Evolutionary conservation across 768 basidiomycete species (phyloP).

Genomic region (Sistotremastrum suecicum): DNA sequence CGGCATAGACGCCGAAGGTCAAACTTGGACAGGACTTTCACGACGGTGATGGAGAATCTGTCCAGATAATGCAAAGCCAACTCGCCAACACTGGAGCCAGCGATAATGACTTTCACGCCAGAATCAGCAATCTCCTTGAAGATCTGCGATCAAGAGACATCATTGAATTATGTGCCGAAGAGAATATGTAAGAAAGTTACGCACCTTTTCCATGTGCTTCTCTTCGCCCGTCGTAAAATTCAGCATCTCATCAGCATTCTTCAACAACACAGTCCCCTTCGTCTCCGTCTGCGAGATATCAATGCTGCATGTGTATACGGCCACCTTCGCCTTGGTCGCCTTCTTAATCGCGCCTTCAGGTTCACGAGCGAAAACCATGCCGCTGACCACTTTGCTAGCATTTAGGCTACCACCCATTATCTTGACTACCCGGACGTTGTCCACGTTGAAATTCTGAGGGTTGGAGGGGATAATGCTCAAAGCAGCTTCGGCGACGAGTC

Average conservation of each 20-base stretch:
- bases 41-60: slow-evolving; percentile 82
- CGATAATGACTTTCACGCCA: slow-evolving; percentile 87
- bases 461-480: slow-evolving; percentile 83
- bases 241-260: slow-evolving; percentile 91
- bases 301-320: slow-evolving; percentile 84
- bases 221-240: slow-evolving; percentile 96
- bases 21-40: slow-evolving; percentile 97
- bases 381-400: slow-evolving; percentile 77
- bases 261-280: slow-evolving; percentile 93
- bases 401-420: slow-evolving; percentile 91
- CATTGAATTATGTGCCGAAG: neutral
- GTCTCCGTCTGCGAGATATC: slow-evolving; percentile 97
- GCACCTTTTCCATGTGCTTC: slow-evolving; percentile 83
- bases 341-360: slow-evolving; percentile 88
- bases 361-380: slow-evolving; percentile 97
- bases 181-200: neutral
- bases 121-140: slow-evolving; percentile 95
- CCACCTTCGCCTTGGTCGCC: slow-evolving; percentile 77
- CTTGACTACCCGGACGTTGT: slow-evolving; percentile 96
- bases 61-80: slow-evolving; percentile 96
- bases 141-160: slow-evolving; percentile 37
- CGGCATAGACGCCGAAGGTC: slow-evolving; percentile 89
- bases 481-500: slow-evolving; percentile 86
- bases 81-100: slow-evolving; percentile 86
- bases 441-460: slow-evolving; percentile 90